Conservation (phyloP, 2,329 filamentous ascomycete species). For the Endothia cerciana region DNA sequence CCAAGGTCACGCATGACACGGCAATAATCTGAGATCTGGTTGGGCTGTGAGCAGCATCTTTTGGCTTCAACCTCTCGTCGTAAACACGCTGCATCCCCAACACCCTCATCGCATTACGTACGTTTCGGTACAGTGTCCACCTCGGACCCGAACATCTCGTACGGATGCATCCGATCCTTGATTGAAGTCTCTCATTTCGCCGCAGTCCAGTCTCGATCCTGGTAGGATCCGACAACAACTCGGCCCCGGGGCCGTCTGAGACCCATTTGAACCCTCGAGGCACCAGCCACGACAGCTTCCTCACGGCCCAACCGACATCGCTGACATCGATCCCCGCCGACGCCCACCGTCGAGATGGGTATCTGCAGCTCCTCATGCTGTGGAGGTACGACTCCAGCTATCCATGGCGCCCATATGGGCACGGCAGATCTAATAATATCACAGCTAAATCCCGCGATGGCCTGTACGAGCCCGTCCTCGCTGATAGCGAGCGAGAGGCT, state of each 20-base stretch:
- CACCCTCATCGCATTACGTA: constrained; percentile 27
- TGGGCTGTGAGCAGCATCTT: constrained; percentile 2
- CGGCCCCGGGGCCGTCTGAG: constrained; percentile 15
- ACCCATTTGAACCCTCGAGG: constrained; percentile 21
- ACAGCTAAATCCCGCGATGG: constrained; percentile 77
- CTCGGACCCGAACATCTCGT: constrained; percentile 21
- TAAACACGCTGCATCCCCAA: constrained; percentile 19
- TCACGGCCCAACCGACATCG: constrained; percentile 20
- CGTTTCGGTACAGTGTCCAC: constrained; percentile 22
- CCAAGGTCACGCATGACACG: constrained; percentile 14
- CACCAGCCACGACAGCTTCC: constrained; percentile 24
- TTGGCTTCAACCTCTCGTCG: constrained; percentile 7
- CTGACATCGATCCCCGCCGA: constrained; percentile 25
- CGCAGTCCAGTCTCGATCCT: background rate
- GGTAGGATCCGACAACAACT: background rate
- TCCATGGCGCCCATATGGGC: constrained; percentile 17
- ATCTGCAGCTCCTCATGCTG: constrained; percentile 66
- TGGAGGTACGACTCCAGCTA: constrained; percentile 47
- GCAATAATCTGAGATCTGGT: constrained; percentile 9
- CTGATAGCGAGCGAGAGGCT: constrained; percentile 94
- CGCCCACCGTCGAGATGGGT: constrained; percentile 54
- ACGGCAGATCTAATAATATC: constrained; percentile 28
- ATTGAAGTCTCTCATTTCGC: constrained; percentile 12
- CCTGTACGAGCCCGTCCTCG: constrained; percentile 83
- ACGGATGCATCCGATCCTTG: constrained; percentile 24